These are phyloP conservation scores for Plasmodium chabaudi DNA, from an alignment of 169 alveolate species.

Conservation along the genomic window DNA sequence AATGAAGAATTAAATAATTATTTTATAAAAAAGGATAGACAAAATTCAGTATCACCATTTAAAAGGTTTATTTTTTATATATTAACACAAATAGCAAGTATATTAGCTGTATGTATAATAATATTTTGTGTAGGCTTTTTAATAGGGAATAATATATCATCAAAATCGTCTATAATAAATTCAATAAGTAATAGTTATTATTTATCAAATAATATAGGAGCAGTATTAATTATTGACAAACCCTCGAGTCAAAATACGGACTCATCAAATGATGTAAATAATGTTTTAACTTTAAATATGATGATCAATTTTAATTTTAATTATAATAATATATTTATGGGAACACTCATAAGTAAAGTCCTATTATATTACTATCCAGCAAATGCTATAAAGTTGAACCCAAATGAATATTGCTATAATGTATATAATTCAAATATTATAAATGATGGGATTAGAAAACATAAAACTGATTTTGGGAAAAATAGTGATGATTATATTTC, in stretches of 20 bases:
- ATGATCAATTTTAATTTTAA: constrained; percentile 69
- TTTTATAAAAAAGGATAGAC: constrained; percentile 54
- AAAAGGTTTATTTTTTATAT: constrained; percentile 67
- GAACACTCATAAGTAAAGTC: constrained; percentile 42
- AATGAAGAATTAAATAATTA: constrained; percentile 62
- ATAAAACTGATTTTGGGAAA: background rate
- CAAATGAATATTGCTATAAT: constrained; percentile 33
- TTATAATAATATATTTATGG: constrained; percentile 69
- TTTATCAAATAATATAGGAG: constrained; percentile 31
- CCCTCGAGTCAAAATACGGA: background rate
- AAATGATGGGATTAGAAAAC: background rate
- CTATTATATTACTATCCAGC: constrained; percentile 62
- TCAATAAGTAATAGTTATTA: constrained; percentile 40
- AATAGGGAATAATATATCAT: constrained; percentile 70
- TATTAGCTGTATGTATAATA: constrained; percentile 53
- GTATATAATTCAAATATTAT: background rate
- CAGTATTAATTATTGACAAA: constrained; percentile 8
- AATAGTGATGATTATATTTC: constrained; percentile 7
- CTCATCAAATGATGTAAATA: background rate
- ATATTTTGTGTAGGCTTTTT: constrained; percentile 61
- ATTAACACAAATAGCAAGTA: constrained; percentile 67
- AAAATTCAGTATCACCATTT: constrained; percentile 41
- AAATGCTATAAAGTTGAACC: constrained; percentile 33
- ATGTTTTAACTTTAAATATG: constrained; percentile 15
- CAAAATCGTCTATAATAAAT: constrained; percentile 51